Base-by-base conservation (phyloP, 192 early-diverging fungal genomes). In the Lobosporangium transversale region DNA sequence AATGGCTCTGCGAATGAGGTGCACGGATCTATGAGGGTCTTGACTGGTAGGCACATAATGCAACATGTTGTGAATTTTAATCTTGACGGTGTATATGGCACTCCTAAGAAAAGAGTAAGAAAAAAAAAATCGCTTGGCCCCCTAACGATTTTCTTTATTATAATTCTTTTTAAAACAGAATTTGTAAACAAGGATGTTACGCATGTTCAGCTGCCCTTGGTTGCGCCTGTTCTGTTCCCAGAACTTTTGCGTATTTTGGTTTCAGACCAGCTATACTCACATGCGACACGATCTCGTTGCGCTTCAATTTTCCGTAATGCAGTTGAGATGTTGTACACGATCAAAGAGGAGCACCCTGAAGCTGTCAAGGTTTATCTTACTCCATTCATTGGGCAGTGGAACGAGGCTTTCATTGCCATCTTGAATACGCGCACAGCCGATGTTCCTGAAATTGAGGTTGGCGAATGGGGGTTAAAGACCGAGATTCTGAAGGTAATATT, bases 161-260 rank as follows among this genome's bases (percentile, higher is more conserved):
- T 27, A 45, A 21, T 23, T 53, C n/a, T 70, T 10, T 11, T 2
- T 4, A 1, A 2, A 42, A 58, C 78, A 83, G 95, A 97, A 61
- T 95, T 96, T 81, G 89, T 96, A 15, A 86, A 85, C 63, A 85
- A 89, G 55, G 94, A 97, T 74, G 85, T 98, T 62, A 92, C 94
- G 9, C 94, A 95, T 57, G 84, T 91, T 45, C 94, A 97, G 61
- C 85, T 96, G 58, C 89, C 92, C 37, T 86, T 91, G 52, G 82
- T 98, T 53, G 92, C 92, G 0, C 92, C 93, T 40, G 71, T 87
- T 18, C 78, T 98, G 2, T 75, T 96, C 33, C 95, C 95, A 0
- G 93, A 96, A 78, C 89, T 98, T 37, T 84, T 85, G 59, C 79
- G 84, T n/a, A 94, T 98, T 36, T 86, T 94, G 68, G 78, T 82